Percentiles rank a stretch among this genome's conserved stretches.
Evolutionary conservation across 805 yeast species (phyloP).

Genomic region (Torulaspora franciscae): DNA sequence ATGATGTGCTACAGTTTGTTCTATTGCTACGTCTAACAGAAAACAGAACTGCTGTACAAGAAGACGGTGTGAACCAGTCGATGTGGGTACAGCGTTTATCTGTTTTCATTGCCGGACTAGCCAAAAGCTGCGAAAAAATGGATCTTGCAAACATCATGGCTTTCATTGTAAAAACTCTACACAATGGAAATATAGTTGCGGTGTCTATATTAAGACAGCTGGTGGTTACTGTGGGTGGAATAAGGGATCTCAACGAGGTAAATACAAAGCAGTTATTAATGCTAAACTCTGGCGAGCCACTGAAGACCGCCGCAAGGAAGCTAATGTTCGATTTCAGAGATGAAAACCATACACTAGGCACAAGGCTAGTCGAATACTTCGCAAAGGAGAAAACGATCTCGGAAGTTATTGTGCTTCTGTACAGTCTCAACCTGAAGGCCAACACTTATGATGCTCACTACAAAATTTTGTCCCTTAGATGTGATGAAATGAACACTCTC

Average conservation of each 20-base stretch:
- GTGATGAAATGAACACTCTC: conserved; percentile 68
- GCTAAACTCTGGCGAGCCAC: conserved; percentile 58
- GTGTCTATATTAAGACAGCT: conserved; percentile 64
- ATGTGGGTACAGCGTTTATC: conserved; percentile 85
- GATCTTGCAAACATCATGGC: conserved; percentile 57
- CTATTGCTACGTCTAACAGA: conserved; percentile 64
- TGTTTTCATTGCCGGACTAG: conserved; percentile 70
- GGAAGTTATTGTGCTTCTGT: conserved; percentile 64
- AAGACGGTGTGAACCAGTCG: conserved; percentile 73
- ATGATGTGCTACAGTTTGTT: conserved; percentile 79
- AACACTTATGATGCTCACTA: conserved; percentile 46
- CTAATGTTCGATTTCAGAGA: conserved; percentile 52
- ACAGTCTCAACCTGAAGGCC: conserved; percentile 41
- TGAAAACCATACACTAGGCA: conserved; percentile 44
- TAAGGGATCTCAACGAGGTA: conserved; percentile 62
- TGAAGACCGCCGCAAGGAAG: conserved; percentile 50
- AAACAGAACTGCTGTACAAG: conserved; percentile 63
- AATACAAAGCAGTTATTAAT: conserved; percentile 59
- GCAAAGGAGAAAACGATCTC: conserved; percentile 42
- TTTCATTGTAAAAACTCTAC: conserved; percentile 59
- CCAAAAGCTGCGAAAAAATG: conserved; percentile 48
- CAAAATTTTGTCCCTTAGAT: conserved; percentile 64
- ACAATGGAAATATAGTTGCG: conserved; percentile 53
- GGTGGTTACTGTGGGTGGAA: conserved; percentile 70
- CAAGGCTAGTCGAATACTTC: conserved; percentile 45